Conservation (phyloP, 75 land plant species). For the Picea sitchensis region DNA sequence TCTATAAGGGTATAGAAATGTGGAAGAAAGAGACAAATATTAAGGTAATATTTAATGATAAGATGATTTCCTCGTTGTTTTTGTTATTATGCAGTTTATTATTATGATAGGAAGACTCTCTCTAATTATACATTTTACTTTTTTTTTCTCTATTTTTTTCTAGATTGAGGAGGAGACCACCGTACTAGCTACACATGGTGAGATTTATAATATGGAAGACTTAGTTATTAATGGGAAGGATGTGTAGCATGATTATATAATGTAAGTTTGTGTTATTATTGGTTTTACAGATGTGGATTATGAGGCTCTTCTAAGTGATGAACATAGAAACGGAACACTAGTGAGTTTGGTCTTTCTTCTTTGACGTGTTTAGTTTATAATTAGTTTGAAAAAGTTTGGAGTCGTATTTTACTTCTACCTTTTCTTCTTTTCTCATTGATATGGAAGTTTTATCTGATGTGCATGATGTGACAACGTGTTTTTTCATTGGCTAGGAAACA, state of each 20-base stretch:
- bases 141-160: not conserved
- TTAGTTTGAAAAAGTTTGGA: not conserved
- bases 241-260: not conserved
- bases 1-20: slow-evolving; percentile 55
- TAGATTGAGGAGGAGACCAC: not conserved
- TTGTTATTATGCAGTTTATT: too few relatives aligned
- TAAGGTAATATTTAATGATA: slow-evolving; percentile 20
- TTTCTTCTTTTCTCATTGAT: not conserved
- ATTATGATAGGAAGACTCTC: too few relatives aligned
- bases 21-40: slow-evolving; percentile 66
- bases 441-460: too few relatives aligned
- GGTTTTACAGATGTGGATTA: slow-evolving; percentile 38
- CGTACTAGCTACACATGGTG: not conserved
- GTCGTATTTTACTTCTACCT: not conserved
- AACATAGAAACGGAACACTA: slow-evolving; percentile 31
- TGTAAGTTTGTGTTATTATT: slow-evolving; percentile 3
- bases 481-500: slow-evolving; percentile 32
- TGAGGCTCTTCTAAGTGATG: slow-evolving; percentile 33
- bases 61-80: too few relatives aligned
- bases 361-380: not conserved
- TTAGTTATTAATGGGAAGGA: not conserved
- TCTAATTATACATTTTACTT: too few relatives aligned
- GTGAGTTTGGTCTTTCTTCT: slow-evolving; percentile 23
- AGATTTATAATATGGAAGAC: not conserved
- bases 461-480: not conserved